Evolutionary conservation across 768 basidiomycete species (phyloP).

Genomic region (Tulasnella sp.): DNA sequence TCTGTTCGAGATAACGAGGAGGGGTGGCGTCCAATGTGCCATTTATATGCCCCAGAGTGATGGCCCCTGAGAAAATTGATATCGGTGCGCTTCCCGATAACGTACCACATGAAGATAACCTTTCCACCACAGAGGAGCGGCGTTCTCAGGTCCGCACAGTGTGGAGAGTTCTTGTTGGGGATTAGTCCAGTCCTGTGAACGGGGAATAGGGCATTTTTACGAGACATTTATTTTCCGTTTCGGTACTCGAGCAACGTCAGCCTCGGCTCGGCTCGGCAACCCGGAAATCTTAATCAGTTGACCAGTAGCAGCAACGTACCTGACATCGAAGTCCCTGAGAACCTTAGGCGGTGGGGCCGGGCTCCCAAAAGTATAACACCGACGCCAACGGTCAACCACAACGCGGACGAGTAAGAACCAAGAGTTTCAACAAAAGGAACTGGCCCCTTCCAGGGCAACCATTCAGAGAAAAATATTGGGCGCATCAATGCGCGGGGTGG

Average conservation of each 20-base stretch:
- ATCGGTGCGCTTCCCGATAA: background rate
- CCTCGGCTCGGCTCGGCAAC: background rate
- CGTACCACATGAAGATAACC: constrained; percentile 1
- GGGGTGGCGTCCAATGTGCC: background rate
- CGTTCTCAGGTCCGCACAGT: background rate
- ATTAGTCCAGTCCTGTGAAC: background rate
- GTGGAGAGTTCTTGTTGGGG: background rate
- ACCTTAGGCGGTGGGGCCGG: background rate
- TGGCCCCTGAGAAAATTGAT: constrained; percentile 14
- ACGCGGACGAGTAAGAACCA: too few species aligned
- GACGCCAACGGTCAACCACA: too few species aligned
- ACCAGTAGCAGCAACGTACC: background rate
- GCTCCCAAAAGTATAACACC: too few species aligned
- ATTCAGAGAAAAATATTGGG: background rate
- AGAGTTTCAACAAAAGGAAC: background rate
- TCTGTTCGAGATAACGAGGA: background rate
- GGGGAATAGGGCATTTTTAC: background rate
- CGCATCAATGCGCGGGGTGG: background rate
- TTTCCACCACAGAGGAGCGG: background rate
- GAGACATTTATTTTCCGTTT: constrained; percentile 2
- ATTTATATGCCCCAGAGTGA: background rate
- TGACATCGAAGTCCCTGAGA: background rate
- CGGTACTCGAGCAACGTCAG: background rate
- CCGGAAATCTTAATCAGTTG: background rate
- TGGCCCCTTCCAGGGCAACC: background rate